Base-by-base conservation (phyloP, 768 basidiomycete species). In the Panellus pusillus region DNA sequence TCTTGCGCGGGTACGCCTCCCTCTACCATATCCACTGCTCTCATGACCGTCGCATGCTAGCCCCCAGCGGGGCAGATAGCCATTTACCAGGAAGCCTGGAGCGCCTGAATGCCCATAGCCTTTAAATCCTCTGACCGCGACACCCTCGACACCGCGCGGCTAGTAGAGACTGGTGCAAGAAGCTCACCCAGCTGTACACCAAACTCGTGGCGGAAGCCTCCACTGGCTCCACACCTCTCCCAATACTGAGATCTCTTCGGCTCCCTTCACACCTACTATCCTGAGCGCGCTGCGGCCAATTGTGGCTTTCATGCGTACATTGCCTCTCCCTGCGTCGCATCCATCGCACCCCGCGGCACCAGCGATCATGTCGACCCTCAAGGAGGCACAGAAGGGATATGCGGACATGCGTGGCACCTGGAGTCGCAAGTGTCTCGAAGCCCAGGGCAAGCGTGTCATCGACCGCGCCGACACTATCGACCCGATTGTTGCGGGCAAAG, bases 201-300 rank as follows among this genome's bases (percentile, higher is more conserved):
- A 91, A 89, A 62, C 76, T 89, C 29, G 88, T 91, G n/a, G 91
- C 91, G 2, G 90, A 91, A 70, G 87, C 83, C 20, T 92, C 89
- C 1, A 87, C 89, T 3, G 89, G 89, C 27, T 75, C 79, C n/a
- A 83, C 86, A 6, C 84, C 0, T 74, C 77, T 36, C 79, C 84
- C 13, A 83, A 82, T 14, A 66, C 82, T 0, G 80, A 85, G 27
- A 80, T 82, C 44, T 70, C 75, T 20, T 74, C 77, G 39, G 69
- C 74, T 6, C 78, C 80, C 0, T 86, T 88, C 65, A 80, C 84
- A 0, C 70, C 79, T 0, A 71, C 75, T 5, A 66, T 87, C 9
- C 73, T 83, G 14, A 67, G 71, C 9, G 77, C 77, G 2, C 75
- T 93, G 29, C 70, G 72, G 11, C 87, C 88, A 2, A 74, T 93